phyloP scores from a whole-genome alignment of 192 early-diverging fungal species.

The Dispira parvispora region DNA sequence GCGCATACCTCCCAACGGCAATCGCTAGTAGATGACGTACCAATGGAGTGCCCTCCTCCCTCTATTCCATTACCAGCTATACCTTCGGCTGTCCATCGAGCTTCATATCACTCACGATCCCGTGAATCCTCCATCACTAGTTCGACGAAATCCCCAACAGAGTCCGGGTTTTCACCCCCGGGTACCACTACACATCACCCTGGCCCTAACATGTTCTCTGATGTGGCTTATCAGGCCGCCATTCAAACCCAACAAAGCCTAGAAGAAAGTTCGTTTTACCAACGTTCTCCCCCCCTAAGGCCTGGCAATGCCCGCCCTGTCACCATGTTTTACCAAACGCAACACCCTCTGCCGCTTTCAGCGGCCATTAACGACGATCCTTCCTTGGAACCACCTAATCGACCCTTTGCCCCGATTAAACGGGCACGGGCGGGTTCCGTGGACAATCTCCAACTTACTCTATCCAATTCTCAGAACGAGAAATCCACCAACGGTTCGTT shows the following conservation, averaged over 20 bases:
- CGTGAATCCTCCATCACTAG: background rate
- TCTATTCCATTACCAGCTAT: background rate
- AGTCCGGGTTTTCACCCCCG: background rate
- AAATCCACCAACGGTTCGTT: background rate
- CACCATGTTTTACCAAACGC: conserved; percentile 1
- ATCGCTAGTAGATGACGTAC: background rate
- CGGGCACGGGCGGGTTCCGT: conserved; percentile 3
- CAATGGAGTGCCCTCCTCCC: background rate
- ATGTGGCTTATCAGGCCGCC: background rate
- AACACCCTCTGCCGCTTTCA: background rate
- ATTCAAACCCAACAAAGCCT: background rate
- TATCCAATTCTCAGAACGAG: background rate
- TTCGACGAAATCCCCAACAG: background rate
- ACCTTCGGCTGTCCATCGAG: background rate
- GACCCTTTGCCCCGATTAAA: background rate
- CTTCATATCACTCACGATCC: background rate
- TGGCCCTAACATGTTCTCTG: background rate
- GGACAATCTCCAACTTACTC: background rate
- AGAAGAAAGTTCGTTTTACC: no score
- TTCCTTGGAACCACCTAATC: background rate
- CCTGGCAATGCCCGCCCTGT: background rate
- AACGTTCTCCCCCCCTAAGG: background rate
- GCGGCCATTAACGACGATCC: background rate
- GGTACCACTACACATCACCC: background rate
- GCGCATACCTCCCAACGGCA: no score